phyloP scores from a whole-genome alignment of 2,329 filamentous ascomycete species.

The Capronia epimyces region DNA sequence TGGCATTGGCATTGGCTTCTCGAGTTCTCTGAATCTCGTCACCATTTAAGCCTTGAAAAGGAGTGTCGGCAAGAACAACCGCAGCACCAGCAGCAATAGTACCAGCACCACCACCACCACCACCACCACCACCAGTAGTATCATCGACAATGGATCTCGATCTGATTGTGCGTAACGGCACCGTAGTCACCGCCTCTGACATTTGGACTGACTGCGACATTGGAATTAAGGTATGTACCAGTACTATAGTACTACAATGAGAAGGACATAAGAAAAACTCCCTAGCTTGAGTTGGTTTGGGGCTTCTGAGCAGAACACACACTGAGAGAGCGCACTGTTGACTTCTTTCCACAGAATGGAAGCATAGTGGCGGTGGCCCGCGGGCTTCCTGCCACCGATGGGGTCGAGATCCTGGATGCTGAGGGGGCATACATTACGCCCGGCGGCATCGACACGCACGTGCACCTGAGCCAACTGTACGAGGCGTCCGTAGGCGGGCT shows the following conservation, averaged over 20 bases:
- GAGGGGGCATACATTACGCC: constrained; percentile 32
- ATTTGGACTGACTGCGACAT: constrained; percentile 42
- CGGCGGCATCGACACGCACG: constrained; percentile 47
- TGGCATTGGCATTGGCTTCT: too few species aligned
- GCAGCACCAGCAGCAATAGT: too few species aligned
- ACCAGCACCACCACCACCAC: too few species aligned
- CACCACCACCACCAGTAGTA: too few species aligned
- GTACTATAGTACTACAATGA: not conserved
- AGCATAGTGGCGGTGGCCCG: constrained; percentile 36
- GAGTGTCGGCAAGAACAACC: too few species aligned
- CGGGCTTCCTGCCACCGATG: constrained; percentile 33
- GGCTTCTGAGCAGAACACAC: too few species aligned
- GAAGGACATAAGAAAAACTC: not conserved
- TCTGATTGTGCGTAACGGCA: constrained; percentile 39
- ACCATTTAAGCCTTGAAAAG: too few species aligned
- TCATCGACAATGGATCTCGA: constrained; percentile 32
- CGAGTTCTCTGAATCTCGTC: too few species aligned
- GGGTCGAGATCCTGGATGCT: constrained; percentile 42
- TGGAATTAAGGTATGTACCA: constrained; percentile 38
- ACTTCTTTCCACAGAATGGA: constrained; percentile 42
- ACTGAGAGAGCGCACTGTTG: not conserved
- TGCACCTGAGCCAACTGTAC: constrained; percentile 43
- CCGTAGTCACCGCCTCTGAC: constrained; percentile 45
- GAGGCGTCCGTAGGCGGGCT: constrained; percentile 8
- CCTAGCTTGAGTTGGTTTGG: too few species aligned